Base-by-base conservation (phyloP, 2,329 filamentous ascomycete genomes). In the Rhytidhysteron rufulum region DNA sequence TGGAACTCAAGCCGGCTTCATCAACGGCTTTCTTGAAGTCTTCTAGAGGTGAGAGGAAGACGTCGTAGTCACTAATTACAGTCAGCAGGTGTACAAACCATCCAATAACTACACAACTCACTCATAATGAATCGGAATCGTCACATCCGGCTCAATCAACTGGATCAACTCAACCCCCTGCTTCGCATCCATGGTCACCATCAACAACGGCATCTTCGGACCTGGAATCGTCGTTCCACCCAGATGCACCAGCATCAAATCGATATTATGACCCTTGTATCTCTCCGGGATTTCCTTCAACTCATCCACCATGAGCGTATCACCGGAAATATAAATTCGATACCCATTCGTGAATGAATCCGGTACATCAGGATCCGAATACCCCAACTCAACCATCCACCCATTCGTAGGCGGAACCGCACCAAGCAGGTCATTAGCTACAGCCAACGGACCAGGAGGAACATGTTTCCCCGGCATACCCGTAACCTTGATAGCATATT, bases 101-200 rank as follows among this genome's bases (percentile, higher is more conserved):
- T 13, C 8, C 7, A 27, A 27, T 7, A 27, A 8, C 24, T 18
- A 27, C 5, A 17, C 9, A 31, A 39, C 59, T 50, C 48, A 63
- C 62, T 83, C 79, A 52, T 72, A 82, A 54, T 83, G 79, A 27
- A 83, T 75, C 3, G 80, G 80, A 32, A 85, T 77, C 5, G 78
- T 83, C 36, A 83, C 41, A 18, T 82, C 76, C 15, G 80, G 78
- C 21, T 78, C 64, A 22, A 85, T 73, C 42, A 84, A 49, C 49
- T 70, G 65, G 57, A 85, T 75, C 45, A 85, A 56, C 61, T 81
- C 63, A 20, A 85, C 49, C 0, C 80, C 80, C 58, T 83, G 77
- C 53, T 73, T 69, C 17, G 75, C 80, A 57, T 85, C 80, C 80
- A 85, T 85, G 0, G 80, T 85, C 2, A 84, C 77, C 80, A 84